Base-by-base conservation (phyloP, 192 early-diverging fungal species). In the Coemansia sp. region DNA sequence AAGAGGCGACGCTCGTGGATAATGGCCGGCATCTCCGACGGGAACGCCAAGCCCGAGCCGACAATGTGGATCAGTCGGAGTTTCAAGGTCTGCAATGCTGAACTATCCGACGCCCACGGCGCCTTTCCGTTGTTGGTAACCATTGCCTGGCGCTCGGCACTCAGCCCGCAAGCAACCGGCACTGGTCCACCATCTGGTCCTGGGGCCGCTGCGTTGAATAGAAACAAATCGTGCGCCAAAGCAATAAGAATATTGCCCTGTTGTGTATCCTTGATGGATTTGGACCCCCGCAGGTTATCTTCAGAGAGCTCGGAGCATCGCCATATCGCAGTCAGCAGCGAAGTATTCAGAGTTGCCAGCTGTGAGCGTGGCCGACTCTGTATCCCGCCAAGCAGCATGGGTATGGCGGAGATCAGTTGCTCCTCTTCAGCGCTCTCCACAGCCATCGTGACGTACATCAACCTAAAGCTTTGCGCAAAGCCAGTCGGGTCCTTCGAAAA, bases 361-460 rank as follows among this genome's bases (percentile, higher is more conserved):
- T 89, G 89, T 0, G 77, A 34, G 1, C 40, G 39, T 10, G 80
- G 75, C 37, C 88, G 68, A 25, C 40, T 51, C 6, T 77, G 51
- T 6, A 91, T 83, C 1, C 75, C 79, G 19, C 55, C 74, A 18
- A 92, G 51, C 17, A 96, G 63, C 8, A 56, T 38, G 1, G 91
- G 85, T 6, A 89, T 49, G 19, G 76, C 58, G 7, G 40, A 39
- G 8, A 56, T 49, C 5, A 52, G 51, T 51, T 83, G 78, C 28
- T 80, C 59, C 1, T 63, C 37, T 0, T 50, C 35, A 19, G 82
- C 43, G 4, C 83, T 60, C 12, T 60, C 61, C 21, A 87, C 76
- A 0, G 81, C 90, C 79, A 91, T 88, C 16, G 91, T 82, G 3
- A 97, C 46, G 35, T 92, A 97, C 51, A 97, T 82, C 4, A 95